phyloP scores from a whole-genome alignment of 2,329 filamentous ascomycete genomes.

The Berkeleyomyces basicola region DNA sequence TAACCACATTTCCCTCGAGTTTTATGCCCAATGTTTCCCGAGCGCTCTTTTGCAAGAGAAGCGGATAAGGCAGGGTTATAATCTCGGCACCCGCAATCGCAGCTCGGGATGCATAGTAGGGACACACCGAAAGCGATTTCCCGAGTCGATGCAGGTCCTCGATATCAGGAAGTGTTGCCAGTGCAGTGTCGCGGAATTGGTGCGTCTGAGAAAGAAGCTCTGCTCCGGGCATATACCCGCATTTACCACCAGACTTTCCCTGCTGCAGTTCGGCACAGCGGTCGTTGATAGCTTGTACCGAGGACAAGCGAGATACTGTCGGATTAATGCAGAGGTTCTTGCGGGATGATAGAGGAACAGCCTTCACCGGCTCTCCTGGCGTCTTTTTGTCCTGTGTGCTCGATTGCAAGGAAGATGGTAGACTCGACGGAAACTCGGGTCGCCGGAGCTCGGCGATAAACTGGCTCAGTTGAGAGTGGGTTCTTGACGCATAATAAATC shows the following conservation, averaged over 20 bases:
- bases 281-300: conserved; percentile 77
- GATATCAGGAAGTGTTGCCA: conserved; percentile 81
- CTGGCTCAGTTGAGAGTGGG: conserved; percentile 80
- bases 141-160: conserved; percentile 74
- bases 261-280: conserved; percentile 82
- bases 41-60: conserved; percentile 73
- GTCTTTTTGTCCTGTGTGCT: conserved; percentile 4
- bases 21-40: conserved; percentile 76
- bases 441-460: conserved; percentile 70
- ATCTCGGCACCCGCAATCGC: conserved; percentile 77
- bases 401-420: conserved; percentile 30
- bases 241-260: conserved; percentile 44
- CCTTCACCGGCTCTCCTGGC: conserved; percentile 41
- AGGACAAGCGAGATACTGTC: conserved; percentile 53
- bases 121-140: conserved; percentile 65
- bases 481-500: conserved; percentile 85
- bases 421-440: conserved; percentile 57
- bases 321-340: conserved; percentile 86
- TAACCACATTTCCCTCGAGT: conserved; percentile 74
- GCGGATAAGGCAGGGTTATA: conserved; percentile 78
- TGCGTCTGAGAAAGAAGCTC: conserved; percentile 56
- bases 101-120: conserved; percentile 86
- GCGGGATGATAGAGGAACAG: conserved; percentile 68
- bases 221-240: conserved; percentile 61
- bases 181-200: conserved; percentile 67